Evolutionary conservation across 108 stramenopile species (phyloP), one percentile per base, ranked within the genome.

Genomic region (Licmophora abbreviata): DNA sequence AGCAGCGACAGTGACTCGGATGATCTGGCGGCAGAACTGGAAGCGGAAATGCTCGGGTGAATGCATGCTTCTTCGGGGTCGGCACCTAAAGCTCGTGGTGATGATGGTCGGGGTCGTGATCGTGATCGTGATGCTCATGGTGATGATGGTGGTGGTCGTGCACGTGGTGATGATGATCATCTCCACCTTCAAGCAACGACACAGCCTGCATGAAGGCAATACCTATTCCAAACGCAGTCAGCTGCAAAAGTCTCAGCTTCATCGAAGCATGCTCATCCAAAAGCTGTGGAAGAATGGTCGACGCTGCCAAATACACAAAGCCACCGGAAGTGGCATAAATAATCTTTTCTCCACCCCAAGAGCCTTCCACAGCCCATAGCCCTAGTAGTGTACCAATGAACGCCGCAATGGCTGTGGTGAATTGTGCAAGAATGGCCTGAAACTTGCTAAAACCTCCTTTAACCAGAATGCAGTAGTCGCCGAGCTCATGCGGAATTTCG

Each of bases 401-500:
- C 14, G 93, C 93, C 2, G 85, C 85, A 48, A 86, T 34, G 10
- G 89, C 87, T 15, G 93, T 94, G 7, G 76, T 49, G 58, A 94
- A 89, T 44, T 94, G 93, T 30, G 71, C 65, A 46, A 68, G 35
- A 40, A 94, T 91, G 2, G 93, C 93, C 49, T 88, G 67, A 29
- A 54, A 62, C 42, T 83, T 73, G 30, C 66, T 70, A 44, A 76
- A 70, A 5, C 93, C 93, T 36, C 63, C 71, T 48, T 71, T 76
- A 1, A 91, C 68, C 51, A 94, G 63, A 48, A 88, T 81, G 18
- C 79, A 74, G 61, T 79, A 94, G 59, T 94, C 89, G 9, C 93
- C 85, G 25, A 94, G 38, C 48, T 94, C 93, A 54, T 94, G 93
- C 17, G 93, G 93, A 36, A 94, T 71, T 66, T 94, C 93, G 45